A percentile compares a stretch with the other conserved stretches of the same genome.
Evolutionary conservation across 1,139 yeast genomes (phyloP).

Genomic region (Geotrichum citri-aurantii): DNA sequence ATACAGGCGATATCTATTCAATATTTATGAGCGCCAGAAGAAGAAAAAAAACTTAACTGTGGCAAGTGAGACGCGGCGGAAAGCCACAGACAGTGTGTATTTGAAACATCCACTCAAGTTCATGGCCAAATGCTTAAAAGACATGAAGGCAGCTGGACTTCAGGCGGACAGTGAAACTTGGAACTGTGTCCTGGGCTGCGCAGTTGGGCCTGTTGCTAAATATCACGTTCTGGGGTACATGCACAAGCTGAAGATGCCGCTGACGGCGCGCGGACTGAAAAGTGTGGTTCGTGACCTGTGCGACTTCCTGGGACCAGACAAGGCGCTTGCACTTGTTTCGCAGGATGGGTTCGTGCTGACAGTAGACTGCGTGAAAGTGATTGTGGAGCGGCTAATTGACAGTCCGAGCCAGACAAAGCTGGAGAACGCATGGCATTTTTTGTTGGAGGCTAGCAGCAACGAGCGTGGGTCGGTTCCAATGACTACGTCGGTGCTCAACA

Average conservation of each 20-base stretch:
- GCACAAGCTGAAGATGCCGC: constrained; percentile 24
- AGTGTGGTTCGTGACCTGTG: constrained; percentile 24
- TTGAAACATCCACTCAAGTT: constrained; percentile 26
- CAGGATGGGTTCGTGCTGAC: constrained; percentile 17
- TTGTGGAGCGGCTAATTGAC: constrained; percentile 19
- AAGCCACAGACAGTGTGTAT: constrained; percentile 30
- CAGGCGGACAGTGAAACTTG: constrained; percentile 40
- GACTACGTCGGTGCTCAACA: constrained; percentile 23
- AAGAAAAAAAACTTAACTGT: constrained; percentile 22
- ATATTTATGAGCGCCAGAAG: constrained; percentile 9
- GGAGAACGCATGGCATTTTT: constrained; percentile 14
- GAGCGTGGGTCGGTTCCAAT: constrained; percentile 19
- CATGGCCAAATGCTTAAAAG: constrained; percentile 24
- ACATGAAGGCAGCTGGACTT: constrained; percentile 33
- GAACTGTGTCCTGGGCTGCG: constrained; percentile 30
- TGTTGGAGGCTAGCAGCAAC: constrained; percentile 14
- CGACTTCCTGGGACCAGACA: constrained; percentile 24
- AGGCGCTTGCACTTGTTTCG: constrained; percentile 22
- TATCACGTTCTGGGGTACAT: constrained; percentile 23
- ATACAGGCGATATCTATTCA: constrained; percentile 12
- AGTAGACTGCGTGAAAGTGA: constrained; percentile 16
- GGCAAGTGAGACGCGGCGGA: neutral
- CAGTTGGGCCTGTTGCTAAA: constrained; percentile 24
- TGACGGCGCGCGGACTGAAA: constrained; percentile 23
- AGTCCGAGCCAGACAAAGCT: constrained; percentile 16